Base-by-base conservation (phyloP, 2,329 filamentous ascomycete species). In the Hymenoscyphus repandus region DNA sequence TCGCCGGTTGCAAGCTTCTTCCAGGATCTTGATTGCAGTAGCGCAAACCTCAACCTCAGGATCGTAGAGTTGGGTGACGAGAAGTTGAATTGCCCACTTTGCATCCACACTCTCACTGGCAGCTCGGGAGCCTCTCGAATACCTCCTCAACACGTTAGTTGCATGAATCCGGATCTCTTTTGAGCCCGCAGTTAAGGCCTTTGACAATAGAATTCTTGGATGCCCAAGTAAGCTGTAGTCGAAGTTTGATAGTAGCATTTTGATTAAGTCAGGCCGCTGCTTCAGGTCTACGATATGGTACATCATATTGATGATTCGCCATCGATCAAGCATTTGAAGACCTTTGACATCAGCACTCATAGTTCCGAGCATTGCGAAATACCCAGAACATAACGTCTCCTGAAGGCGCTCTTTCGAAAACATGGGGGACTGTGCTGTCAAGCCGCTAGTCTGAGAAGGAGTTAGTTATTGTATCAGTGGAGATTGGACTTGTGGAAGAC, bases 241-340 rank as follows among this genome's bases (percentile, higher is more conserved):
- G 69, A 99, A 91, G 63, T 91, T 93, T 44, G 87, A 85, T 7
- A 99, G 77, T 31, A 99, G 78, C 9, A 92, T 78, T 65, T 91
- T 90, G 66, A 97, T 90, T 52, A 99, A 75, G 66, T 99, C 93
- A 41, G 92, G 90, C 2, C 93, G 86, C 68, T 93, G 87, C 61
- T 88, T 90, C 40, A 96, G 76, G 64, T 97, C 92, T 51, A 96
- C 80, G 54, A 99, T 96, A 69, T 97, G 93, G 66, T 99, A 99
- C 77, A 97, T 95, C 90, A 99, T 99, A 69, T 97, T 97, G 71
- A 96, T 91, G 78, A 99, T 95, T 61, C 90, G 89, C 92, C 93
- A 97, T 61, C 90, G 78, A 67, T 97, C 92, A 64, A 99, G 80
- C 72, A 99, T 92, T 54, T 86, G 83, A 20, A 97, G 76, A 0